A percentile compares a stretch with the other conserved stretches of the same genome.
Evolutionary conservation across 1,284 basidiomycete genomes (phyloP).

Genomic region (Athelia sp.): DNA sequence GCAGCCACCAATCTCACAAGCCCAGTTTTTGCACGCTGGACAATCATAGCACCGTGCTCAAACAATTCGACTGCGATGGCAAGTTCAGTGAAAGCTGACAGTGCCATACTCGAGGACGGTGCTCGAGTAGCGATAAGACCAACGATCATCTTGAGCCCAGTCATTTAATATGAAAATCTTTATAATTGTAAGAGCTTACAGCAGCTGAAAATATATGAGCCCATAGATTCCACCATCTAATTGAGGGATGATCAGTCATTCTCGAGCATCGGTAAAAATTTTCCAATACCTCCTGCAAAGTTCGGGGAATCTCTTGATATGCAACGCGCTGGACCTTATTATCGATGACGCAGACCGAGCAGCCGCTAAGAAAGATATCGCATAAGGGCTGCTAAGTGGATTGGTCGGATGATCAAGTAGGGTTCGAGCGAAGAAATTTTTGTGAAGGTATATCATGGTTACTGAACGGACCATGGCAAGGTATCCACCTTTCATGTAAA

Average conservation of each 20-base stretch:
- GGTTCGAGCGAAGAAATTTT: slow-evolving; percentile 4
- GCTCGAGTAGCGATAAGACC: slow-evolving; percentile 43
- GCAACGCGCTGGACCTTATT: background rate
- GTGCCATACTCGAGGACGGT: slow-evolving; percentile 35
- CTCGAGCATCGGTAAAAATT: too few relatives aligned
- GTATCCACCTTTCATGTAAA: too few relatives aligned
- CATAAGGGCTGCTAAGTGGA: slow-evolving; percentile 4
- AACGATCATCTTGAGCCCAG: slow-evolving; percentile 32
- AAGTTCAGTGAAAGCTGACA: slow-evolving; percentile 17
- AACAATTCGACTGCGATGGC: slow-evolving; percentile 35
- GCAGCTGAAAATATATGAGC: background rate
- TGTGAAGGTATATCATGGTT: slow-evolving; percentile 1
- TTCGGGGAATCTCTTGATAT: too few relatives aligned
- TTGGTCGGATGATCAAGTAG: background rate
- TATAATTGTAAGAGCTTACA: background rate
- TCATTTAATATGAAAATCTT: background rate
- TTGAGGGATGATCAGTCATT: background rate
- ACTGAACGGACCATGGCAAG: too few relatives aligned
- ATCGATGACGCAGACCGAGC: slow-evolving; percentile 3
- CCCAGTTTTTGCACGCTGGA: slow-evolving; percentile 35
- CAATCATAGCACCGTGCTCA: slow-evolving; percentile 32
- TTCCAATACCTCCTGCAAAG: background rate
- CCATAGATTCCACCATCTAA: background rate
- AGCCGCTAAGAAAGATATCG: slow-evolving; percentile 3
- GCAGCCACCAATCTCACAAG: slow-evolving; percentile 22